Conservation (phyloP, 345 rosid species). For the Sisymbrium altissimum region DNA sequence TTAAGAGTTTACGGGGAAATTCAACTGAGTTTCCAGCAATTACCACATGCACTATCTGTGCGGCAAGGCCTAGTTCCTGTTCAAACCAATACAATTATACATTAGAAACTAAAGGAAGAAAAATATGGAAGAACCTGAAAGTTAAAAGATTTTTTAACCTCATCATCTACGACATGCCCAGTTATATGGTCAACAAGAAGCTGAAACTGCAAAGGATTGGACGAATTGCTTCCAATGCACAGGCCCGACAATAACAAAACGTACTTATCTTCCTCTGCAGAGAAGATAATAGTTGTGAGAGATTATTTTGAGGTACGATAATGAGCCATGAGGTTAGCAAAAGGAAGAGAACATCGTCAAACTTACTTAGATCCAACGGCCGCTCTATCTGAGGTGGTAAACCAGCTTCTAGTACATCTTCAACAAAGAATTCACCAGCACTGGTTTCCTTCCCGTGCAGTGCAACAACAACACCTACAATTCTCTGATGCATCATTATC, state of each 20-base stretch:
- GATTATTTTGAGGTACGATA: constrained; percentile 5
- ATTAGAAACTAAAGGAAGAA: constrained; percentile 6
- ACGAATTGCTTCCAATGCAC: constrained; percentile 57
- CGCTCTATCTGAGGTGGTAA: constrained; percentile 70
- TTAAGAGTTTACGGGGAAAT: constrained; percentile 63
- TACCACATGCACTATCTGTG: constrained; percentile 78
- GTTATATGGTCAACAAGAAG: constrained; percentile 96
- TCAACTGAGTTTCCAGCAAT: constrained; percentile 95
- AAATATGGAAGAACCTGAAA: constrained; percentile 13
- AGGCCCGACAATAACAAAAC: constrained; percentile 85
- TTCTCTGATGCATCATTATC: constrained; percentile 1
- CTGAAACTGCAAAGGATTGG: constrained; percentile 86
- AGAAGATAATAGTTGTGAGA: constrained; percentile 25
- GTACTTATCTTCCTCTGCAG: constrained; percentile 78
- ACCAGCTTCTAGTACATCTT: constrained; percentile 87
- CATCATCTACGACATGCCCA: constrained; percentile 85
- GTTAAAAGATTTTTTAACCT: constrained; percentile 44
- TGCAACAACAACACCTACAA: constrained; percentile 74
- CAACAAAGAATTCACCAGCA: constrained; percentile 77
- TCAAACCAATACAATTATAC: constrained; percentile 4
- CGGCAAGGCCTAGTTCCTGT: constrained; percentile 79
- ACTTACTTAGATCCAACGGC: constrained; percentile 57
- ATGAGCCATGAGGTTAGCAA: neutral
- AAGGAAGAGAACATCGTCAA: constrained; percentile 10
- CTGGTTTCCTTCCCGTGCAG: constrained; percentile 84